Evolutionary conservation across 2,329 filamentous ascomycete species (phyloP).

Genomic region (Aschersonia sp.): DNA sequence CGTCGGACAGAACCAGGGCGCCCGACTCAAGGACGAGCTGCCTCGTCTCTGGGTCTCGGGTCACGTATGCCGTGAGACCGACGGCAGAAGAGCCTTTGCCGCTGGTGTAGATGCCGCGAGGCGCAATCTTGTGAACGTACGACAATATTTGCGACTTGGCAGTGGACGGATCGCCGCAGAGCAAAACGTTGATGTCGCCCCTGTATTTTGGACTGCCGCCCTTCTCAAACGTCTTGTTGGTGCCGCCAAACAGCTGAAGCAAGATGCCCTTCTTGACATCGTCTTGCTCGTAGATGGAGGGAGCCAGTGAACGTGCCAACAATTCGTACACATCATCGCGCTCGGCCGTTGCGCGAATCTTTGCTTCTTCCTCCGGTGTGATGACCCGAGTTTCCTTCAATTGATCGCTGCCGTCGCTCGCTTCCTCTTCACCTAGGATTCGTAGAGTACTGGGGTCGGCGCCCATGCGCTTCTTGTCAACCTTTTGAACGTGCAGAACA

Average conservation of each 20-base stretch:
- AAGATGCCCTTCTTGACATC: constrained; percentile 98
- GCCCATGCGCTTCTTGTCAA: constrained; percentile 87
- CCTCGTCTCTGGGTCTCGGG: constrained; percentile 65
- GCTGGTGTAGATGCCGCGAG: constrained; percentile 70
- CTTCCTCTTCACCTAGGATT: constrained; percentile 56
- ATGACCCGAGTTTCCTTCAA: constrained; percentile 77
- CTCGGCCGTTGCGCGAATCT: constrained; percentile 67
- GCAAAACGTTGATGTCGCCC: constrained; percentile 91
- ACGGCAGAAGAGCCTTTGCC: constrained; percentile 71
- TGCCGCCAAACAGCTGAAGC: constrained; percentile 89
- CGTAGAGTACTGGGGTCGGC: constrained; percentile 82
- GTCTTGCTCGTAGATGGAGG: constrained; percentile 94
- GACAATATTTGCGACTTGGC: constrained; percentile 88
- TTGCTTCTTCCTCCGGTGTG: constrained; percentile 72
- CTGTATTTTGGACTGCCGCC: constrained; percentile 90
- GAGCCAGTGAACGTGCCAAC: constrained; percentile 76
- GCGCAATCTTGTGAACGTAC: constrained; percentile 96
- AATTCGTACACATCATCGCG: constrained; percentile 87
- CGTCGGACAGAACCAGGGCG: constrained; percentile 65
- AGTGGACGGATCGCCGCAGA: constrained; percentile 94
- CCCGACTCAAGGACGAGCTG: constrained; percentile 71
- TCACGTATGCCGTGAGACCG: constrained; percentile 69
- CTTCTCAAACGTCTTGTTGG: constrained; percentile 95
- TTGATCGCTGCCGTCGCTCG: constrained; percentile 51
- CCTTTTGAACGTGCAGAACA: constrained; percentile 88